phyloP scores from a whole-genome alignment of 2,329 filamentous ascomycete species.

The Fusarium armeniacum region DNA sequence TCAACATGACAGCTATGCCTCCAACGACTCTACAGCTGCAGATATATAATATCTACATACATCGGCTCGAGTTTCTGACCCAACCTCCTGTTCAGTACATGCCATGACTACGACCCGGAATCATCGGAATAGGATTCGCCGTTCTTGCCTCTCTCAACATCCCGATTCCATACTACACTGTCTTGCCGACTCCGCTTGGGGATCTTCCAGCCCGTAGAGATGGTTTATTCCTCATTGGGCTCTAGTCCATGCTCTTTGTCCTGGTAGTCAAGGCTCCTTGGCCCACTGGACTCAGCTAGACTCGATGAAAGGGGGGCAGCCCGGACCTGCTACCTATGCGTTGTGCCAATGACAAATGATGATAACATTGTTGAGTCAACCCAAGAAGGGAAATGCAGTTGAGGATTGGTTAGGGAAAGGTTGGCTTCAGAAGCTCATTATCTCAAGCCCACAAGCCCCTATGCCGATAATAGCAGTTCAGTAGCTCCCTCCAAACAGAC shows the following conservation, averaged over 20 bases:
- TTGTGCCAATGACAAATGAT: slow-evolving; percentile 20
- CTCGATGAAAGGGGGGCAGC: slow-evolving; percentile 24
- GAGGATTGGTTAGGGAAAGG: background rate
- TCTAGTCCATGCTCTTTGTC: slow-evolving; percentile 22
- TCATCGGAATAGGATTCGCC: slow-evolving; percentile 33
- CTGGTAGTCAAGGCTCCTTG: slow-evolving; percentile 31
- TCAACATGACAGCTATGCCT: slow-evolving; percentile 14
- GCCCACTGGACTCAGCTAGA: slow-evolving; percentile 27
- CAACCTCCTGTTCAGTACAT: slow-evolving; percentile 6
- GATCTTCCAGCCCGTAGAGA: slow-evolving; percentile 27
- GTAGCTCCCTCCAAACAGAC: background rate
- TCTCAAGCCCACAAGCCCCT: background rate
- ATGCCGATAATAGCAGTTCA: slow-evolving; percentile 2
- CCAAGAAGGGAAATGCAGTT: slow-evolving; percentile 8
- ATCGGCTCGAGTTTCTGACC: slow-evolving; percentile 7
- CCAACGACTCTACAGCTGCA: slow-evolving; percentile 6
- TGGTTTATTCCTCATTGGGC: slow-evolving; percentile 33
- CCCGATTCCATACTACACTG: background rate
- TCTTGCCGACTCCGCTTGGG: slow-evolving; percentile 26
- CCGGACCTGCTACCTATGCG: slow-evolving; percentile 15
- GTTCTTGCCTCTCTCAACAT: slow-evolving; percentile 21
- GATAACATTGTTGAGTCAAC: background rate
- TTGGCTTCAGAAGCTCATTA: background rate
- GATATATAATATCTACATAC: background rate
- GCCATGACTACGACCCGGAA: slow-evolving; percentile 15